phyloP scores from a whole-genome alignment of 148 eudicot species.

The Oxyria digyna region DNA sequence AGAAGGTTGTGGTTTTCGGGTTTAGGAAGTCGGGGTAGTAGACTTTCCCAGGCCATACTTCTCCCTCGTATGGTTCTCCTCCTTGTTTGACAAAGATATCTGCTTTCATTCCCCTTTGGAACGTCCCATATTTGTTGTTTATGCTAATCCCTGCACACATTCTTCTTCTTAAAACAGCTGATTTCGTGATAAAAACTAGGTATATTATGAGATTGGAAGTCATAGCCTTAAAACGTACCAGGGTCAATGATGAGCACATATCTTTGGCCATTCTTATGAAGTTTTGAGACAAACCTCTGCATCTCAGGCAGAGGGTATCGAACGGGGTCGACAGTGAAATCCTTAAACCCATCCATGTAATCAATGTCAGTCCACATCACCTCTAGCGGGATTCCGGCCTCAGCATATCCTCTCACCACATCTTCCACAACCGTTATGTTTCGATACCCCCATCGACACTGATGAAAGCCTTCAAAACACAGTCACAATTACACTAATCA shows the following conservation, averaged over 20 bases:
- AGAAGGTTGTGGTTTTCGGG: constrained; percentile 26
- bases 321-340: constrained; percentile 41
- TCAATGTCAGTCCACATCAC: constrained; percentile 53
- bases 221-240: too few relatives aligned
- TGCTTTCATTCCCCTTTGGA: constrained; percentile 26
- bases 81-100: constrained; percentile 33
- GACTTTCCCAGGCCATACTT: constrained; percentile 47
- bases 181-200: neutral
- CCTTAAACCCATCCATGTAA: constrained; percentile 43
- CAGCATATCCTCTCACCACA: constrained; percentile 27
- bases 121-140: constrained; percentile 28
- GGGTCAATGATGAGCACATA: constrained; percentile 40
- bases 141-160: constrained; percentile 16
- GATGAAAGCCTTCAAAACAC: constrained; percentile 32
- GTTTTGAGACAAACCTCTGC: constrained; percentile 25
- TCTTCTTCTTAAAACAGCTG: neutral
- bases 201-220: too few relatives aligned
- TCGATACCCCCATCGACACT: constrained; percentile 38
- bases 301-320: constrained; percentile 27
- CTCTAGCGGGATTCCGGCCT: constrained; percentile 31
- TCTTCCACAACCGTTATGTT: constrained; percentile 19
- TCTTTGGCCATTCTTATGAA: constrained; percentile 34
- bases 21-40: constrained; percentile 41
- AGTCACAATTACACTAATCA: neutral
- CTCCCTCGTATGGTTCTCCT: constrained; percentile 30